Evolutionary conservation across 1,139 yeast species (phyloP).

Genomic region (Taiozyma onychis): DNA sequence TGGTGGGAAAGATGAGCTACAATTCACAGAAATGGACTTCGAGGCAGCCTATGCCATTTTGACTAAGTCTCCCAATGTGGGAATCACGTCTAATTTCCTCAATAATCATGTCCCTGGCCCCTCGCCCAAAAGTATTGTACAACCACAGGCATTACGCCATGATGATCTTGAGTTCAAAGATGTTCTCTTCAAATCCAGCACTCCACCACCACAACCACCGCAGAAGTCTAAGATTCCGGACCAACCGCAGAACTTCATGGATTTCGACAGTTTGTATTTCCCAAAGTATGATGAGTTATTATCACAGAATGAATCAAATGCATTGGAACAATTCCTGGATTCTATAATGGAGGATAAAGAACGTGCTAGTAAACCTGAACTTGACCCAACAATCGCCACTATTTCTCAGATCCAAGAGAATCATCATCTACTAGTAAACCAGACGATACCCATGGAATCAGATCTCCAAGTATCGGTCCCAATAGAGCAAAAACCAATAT

Average conservation of each 20-base stretch:
- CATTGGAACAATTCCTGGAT: conserved; percentile 33
- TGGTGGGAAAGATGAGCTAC: conserved; percentile 1
- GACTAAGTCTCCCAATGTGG: conserved; percentile 16
- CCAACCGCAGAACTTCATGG: background rate
- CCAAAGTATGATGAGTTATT: conserved; percentile 12
- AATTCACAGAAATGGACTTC: conserved; percentile 20
- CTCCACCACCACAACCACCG: conserved; percentile 9
- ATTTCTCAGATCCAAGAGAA: background rate
- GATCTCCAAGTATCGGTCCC: background rate
- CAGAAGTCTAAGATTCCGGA: background rate
- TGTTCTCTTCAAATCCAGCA: conserved; percentile 3
- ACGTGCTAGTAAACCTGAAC: background rate
- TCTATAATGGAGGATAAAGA: conserved; percentile 30
- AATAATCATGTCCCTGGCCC: background rate
- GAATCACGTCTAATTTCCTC: background rate
- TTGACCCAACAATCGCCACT: background rate
- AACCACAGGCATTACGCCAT: background rate
- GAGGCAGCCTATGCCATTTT: conserved; percentile 23
- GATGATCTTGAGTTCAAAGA: background rate
- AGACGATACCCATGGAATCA: background rate
- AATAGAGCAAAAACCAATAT: background rate
- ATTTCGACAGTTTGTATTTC: conserved; percentile 9
- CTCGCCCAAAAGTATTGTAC: background rate
- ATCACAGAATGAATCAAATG: conserved; percentile 28
- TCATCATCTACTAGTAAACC: background rate